A percentile compares a stretch with the other conserved stretches of the same genome.
phyloP scores from a whole-genome alignment of 352 stramenopile species.

The Phytophthora tentaculata region DNA sequence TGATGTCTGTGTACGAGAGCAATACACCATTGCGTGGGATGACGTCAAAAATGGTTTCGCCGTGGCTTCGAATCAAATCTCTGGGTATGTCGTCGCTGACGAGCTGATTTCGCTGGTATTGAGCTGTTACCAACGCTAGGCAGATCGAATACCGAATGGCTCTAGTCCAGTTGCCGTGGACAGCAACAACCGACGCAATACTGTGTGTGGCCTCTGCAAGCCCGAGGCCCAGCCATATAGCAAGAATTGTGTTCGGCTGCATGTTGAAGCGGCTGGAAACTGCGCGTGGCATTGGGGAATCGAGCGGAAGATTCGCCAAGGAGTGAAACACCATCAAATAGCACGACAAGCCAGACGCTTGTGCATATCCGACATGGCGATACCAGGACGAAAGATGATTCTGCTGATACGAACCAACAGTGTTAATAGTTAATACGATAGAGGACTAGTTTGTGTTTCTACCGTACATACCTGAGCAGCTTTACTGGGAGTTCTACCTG shows the following conservation, averaged over 20 bases:
- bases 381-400: conserved; percentile 4
- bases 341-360: conserved; percentile 62
- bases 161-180: conserved; percentile 4
- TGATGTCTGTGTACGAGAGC: conserved; percentile 83
- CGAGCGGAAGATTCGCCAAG: conserved; percentile 92
- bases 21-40: conserved; percentile 59
- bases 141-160: conserved; percentile 25
- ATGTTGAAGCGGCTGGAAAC: conserved; percentile 92
- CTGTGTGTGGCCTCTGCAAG: conserved; percentile 28
- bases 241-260: conserved; percentile 91
- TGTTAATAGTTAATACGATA: neutral
- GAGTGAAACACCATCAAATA: conserved; percentile 93
- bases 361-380: conserved; percentile 22
- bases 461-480: conserved; percentile 11
- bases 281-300: conserved; percentile 83
- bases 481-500: neutral
- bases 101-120: conserved; percentile 24
- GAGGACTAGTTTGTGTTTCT: neutral
- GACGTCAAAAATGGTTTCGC: conserved; percentile 46
- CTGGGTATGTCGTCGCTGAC: neutral
- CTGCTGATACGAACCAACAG: conserved; percentile 1
- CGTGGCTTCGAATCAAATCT: conserved; percentile 49
- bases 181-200: conserved; percentile 11
- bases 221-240: conserved; percentile 82
- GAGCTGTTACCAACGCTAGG: conserved; percentile 17